Evolutionary conservation across 306 rosid species (phyloP).

Genomic region (Mimosa pudica): DNA sequence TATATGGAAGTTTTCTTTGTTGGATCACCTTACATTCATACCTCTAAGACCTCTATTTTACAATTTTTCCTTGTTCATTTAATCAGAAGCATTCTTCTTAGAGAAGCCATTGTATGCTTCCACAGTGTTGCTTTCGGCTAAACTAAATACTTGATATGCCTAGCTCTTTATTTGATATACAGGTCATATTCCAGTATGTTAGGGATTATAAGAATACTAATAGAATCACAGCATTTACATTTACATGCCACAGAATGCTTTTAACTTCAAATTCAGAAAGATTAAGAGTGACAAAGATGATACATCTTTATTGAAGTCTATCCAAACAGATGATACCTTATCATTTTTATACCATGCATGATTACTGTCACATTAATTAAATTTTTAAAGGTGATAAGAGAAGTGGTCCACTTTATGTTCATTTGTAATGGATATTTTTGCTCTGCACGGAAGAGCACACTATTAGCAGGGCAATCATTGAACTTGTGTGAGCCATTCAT

Average conservation of each 20-base stretch:
- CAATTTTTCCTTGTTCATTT: slow-evolving; percentile 27
- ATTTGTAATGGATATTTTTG: background rate
- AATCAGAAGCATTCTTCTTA: slow-evolving; percentile 22
- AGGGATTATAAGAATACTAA: slow-evolving; percentile 7
- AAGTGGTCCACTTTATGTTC: background rate
- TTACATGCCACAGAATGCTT: background rate
- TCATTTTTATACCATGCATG: background rate
- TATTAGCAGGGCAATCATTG: slow-evolving; percentile 3
- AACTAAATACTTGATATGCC: background rate
- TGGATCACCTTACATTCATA: background rate
- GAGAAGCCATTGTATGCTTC: slow-evolving; percentile 29
- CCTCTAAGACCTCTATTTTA: background rate
- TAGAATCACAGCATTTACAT: background rate
- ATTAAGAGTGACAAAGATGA: background rate
- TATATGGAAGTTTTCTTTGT: background rate
- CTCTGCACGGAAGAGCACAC: background rate
- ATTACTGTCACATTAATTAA: background rate
- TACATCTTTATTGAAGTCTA: background rate
- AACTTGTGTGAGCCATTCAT: slow-evolving; percentile 33
- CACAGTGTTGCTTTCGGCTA: slow-evolving; percentile 32
- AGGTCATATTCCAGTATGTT: background rate
- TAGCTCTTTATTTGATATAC: background rate
- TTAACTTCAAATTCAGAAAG: background rate
- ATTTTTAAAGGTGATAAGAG: background rate
- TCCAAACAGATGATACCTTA: background rate